Conservation (phyloP, 2,329 filamentous ascomycete genomes). For the Ophiostoma montium region DNA sequence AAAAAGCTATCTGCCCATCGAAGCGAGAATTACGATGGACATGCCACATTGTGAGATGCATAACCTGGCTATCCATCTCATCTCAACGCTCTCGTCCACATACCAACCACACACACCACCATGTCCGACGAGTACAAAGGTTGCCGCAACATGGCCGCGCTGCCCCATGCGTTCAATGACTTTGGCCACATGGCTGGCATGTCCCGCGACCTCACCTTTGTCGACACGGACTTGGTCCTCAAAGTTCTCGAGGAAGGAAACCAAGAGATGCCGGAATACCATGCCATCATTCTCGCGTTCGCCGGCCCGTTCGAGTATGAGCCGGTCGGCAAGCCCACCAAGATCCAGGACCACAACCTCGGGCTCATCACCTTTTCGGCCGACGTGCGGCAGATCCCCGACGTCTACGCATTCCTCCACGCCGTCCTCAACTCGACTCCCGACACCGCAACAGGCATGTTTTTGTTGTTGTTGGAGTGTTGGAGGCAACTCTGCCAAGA, state of each 20-base stretch:
- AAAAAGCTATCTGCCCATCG: no score
- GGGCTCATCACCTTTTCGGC: neutral
- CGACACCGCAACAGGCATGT: no score
- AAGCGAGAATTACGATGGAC: neutral
- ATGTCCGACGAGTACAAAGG: neutral
- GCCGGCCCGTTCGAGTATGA: neutral
- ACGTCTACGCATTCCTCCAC: constrained; percentile 10
- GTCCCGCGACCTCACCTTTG: neutral
- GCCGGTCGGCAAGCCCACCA: neutral
- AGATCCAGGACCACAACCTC: neutral
- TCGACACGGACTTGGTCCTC: neutral
- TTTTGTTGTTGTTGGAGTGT: no score
- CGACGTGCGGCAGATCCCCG: constrained; percentile 3
- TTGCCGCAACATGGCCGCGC: neutral
- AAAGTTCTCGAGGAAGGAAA: neutral
- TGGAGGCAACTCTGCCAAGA: no score
- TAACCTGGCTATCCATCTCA: no score
- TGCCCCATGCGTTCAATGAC: constrained; percentile 7
- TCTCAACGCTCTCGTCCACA: no score
- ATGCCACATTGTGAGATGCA: no score
- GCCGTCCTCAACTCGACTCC: constrained; percentile 5
- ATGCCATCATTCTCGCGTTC: neutral
- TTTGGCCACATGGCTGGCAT: constrained; percentile 3
- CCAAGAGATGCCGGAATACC: neutral
- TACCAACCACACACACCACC: neutral